phyloP scores from a whole-genome alignment of 257 asterid species.

The Nicotiana noctiflora region DNA sequence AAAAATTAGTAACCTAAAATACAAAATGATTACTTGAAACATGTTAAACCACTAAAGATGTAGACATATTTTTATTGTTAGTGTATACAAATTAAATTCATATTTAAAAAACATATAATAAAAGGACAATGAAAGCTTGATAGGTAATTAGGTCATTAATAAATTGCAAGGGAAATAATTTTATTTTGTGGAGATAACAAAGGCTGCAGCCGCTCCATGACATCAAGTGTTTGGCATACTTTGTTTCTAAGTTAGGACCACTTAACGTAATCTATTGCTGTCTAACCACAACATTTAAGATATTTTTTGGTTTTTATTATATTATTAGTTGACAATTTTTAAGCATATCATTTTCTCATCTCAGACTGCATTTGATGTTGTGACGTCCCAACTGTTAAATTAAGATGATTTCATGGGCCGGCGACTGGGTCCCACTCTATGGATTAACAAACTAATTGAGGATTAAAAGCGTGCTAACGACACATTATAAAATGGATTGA shows the following conservation, averaged over 20 bases:
- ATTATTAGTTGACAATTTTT: constrained; percentile 2
- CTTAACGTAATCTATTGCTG: constrained; percentile 9
- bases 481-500: neutral
- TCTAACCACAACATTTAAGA: constrained; percentile 16
- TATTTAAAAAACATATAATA: too few species aligned
- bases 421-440: constrained; percentile 39
- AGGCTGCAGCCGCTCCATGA: constrained; percentile 24
- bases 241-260: constrained; percentile 23
- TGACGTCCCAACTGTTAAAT: constrained; percentile 35
- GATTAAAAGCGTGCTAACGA: constrained; percentile 18
- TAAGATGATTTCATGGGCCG: constrained; percentile 80
- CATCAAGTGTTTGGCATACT: constrained; percentile 35
- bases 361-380: constrained; percentile 21
- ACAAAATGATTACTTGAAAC: too few species aligned
- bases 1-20: too few species aligned
- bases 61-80: too few species aligned
- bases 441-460: constrained; percentile 22
- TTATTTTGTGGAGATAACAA: neutral
- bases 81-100: too few species aligned
- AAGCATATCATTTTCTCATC: constrained; percentile 41
- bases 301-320: neutral
- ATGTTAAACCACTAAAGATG: too few species aligned
- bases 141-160: neutral
- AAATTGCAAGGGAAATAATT: neutral
- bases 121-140: neutral